Evolutionary conservation across 2,329 filamentous ascomycete genomes (phyloP).

Genomic region (Mycosphaerella sp.): DNA sequence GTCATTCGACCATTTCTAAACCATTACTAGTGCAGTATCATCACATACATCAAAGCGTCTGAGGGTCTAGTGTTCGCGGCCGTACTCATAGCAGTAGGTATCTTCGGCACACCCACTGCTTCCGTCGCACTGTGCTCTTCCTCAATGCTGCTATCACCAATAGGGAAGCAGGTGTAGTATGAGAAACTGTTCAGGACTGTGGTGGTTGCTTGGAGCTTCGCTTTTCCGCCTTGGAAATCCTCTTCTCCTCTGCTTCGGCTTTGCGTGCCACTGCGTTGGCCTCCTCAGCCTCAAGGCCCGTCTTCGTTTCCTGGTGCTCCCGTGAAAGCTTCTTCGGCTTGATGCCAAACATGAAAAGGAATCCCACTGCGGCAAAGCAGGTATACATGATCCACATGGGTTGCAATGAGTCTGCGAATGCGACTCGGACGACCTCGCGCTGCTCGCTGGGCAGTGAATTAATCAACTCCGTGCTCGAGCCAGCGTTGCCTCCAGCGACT

Average conservation of each 20-base stretch:
- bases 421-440: conserved; percentile 38
- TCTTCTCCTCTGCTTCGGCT: conserved; percentile 28
- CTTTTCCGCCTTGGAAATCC: conserved; percentile 13
- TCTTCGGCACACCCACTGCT: background rate
- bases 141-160: background rate
- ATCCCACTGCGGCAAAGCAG: conserved; percentile 36
- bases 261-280: conserved; percentile 36
- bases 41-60: background rate
- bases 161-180: background rate
- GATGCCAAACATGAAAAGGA: conserved; percentile 39
- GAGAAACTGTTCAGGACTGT: background rate
- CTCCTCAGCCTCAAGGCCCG: conserved; percentile 42
- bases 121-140: background rate
- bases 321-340: conserved; percentile 38
- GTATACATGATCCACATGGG: conserved; percentile 49
- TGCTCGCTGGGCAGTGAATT: conserved; percentile 46
- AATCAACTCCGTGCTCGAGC: conserved; percentile 55
- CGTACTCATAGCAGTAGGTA: background rate
- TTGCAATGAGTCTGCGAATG: conserved; percentile 41
- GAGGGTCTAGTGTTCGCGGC: background rate
- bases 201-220: background rate
- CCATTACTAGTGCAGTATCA: background rate
- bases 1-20: background rate
- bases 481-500: conserved; percentile 55
- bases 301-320: conserved; percentile 46